Evolutionary conservation across 2,329 filamentous ascomycete species (phyloP).

Genomic region (Clarireedia homoeocarpa): DNA sequence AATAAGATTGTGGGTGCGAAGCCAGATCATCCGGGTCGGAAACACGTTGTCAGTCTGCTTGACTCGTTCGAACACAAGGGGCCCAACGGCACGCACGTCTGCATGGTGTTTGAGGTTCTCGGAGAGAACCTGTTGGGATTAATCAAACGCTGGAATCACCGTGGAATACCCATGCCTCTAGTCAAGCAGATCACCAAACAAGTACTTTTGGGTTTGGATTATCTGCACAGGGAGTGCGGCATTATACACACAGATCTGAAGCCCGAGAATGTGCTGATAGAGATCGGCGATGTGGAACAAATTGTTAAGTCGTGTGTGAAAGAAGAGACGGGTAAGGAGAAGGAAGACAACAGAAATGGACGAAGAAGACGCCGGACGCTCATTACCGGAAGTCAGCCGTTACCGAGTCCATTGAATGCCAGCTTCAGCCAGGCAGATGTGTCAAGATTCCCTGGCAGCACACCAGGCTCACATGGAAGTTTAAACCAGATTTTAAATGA

Average conservation of each 20-base stretch:
- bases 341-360: conserved; percentile 86
- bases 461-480: conserved; percentile 60
- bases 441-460: conserved; percentile 46
- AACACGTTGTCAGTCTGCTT: conserved; percentile 90
- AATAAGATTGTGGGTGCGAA: conserved; percentile 96
- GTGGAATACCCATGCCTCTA: conserved; percentile 90
- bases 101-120: conserved; percentile 98
- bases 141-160: conserved; percentile 98
- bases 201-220: conserved; percentile 89
- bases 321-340: conserved; percentile 55
- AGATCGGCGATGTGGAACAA: conserved; percentile 97
- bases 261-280: conserved; percentile 95
- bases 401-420: conserved; percentile 89
- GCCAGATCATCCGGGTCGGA: conserved; percentile 85
- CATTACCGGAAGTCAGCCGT: conserved; percentile 92
- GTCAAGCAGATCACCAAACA: conserved; percentile 99
- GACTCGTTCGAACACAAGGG: conserved; percentile 98
- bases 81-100: conserved; percentile 91
- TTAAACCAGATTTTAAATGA: conserved; percentile 80
- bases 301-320: conserved; percentile 96
- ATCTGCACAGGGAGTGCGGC: conserved; percentile 93
- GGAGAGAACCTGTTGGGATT: conserved; percentile 90
- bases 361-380: conserved; percentile 82
- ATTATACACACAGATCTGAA: conserved; percentile 98
- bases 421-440: conserved; percentile 77